phyloP scores from a whole-genome alignment of 768 basidiomycete species.

The Suillus hirtellus region DNA sequence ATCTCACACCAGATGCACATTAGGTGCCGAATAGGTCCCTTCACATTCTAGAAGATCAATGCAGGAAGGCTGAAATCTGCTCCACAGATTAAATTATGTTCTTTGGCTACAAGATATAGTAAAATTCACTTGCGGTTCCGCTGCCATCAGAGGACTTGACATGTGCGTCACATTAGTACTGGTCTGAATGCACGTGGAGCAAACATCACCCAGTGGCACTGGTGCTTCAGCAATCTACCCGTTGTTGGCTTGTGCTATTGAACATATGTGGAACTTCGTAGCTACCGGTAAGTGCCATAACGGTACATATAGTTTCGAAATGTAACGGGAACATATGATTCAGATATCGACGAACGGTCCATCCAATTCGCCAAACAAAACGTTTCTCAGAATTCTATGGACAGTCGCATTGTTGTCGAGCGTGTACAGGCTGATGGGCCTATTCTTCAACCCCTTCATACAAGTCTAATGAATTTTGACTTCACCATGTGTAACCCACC shows the following conservation, averaged over 20 bases:
- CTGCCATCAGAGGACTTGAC: slow-evolving; percentile 58
- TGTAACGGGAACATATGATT: slow-evolving; percentile 4
- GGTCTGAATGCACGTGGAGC: background rate
- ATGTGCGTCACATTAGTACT: slow-evolving; percentile 50
- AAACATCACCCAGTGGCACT: slow-evolving; percentile 63
- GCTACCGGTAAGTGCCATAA: slow-evolving; percentile 58
- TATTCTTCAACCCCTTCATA: slow-evolving; percentile 42
- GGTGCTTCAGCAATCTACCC: slow-evolving; percentile 92
- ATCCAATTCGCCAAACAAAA: slow-evolving; percentile 56
- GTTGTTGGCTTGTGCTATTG: slow-evolving; percentile 60
- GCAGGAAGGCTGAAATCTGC: background rate
- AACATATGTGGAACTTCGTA: slow-evolving; percentile 56
- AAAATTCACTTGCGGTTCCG: slow-evolving; percentile 22
- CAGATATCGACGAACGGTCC: slow-evolving; percentile 75
- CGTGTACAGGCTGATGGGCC: slow-evolving; percentile 36
- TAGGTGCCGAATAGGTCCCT: slow-evolving; percentile 75
- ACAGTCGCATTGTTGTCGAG: slow-evolving; percentile 50
- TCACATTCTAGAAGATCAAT: background rate
- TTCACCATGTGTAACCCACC: slow-evolving; percentile 98
- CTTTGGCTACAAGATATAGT: slow-evolving; percentile 81
- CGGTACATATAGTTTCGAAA: background rate
- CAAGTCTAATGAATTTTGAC: slow-evolving; percentile 42
- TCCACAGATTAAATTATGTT: slow-evolving; percentile 76
- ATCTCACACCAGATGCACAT: background rate
- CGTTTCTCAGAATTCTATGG: slow-evolving; percentile 55